Conservation (phyloP, 2,329 filamentous ascomycete species). For the Aspergillus ochraceoroseus region DNA sequence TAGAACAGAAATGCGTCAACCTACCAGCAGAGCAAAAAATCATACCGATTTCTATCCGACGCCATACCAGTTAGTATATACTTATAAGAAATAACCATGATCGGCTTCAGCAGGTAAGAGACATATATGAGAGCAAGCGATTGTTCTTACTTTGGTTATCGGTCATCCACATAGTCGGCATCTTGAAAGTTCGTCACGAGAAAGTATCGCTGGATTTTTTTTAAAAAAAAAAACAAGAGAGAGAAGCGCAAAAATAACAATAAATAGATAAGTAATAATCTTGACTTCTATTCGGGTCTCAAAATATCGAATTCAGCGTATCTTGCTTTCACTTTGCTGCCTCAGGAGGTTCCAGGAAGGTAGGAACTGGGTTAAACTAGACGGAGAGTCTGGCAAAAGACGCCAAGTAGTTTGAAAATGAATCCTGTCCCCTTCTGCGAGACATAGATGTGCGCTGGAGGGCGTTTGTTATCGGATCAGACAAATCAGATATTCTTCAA, state of each 20-base stretch:
- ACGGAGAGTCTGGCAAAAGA: background rate
- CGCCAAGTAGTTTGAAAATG: background rate
- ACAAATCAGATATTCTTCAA: background rate
- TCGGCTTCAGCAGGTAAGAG: background rate
- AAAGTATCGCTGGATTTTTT: background rate
- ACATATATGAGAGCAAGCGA: background rate
- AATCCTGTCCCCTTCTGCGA: background rate
- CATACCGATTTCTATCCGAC: conserved; percentile 77
- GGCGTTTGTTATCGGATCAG: background rate
- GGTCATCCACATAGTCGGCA: conserved; percentile 93
- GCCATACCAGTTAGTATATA: conserved; percentile 20
- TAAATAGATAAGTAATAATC: no score
- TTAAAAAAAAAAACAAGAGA: background rate
- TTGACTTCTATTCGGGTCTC: no score
- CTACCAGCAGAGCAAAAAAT: conserved; percentile 96
- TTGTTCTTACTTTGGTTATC: conserved; percentile 77
- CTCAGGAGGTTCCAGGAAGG: no score
- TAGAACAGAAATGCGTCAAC: conserved; percentile 45
- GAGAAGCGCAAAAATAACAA: background rate
- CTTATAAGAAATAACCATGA: background rate
- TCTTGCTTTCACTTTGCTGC: no score
- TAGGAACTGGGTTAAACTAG: background rate
- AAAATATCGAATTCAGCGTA: no score
- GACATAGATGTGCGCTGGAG: background rate
- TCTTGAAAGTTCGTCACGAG: conserved; percentile 39